Base-by-base conservation (phyloP, 2,329 filamentous ascomycete species). In the Diaporthe vaccinii region DNA sequence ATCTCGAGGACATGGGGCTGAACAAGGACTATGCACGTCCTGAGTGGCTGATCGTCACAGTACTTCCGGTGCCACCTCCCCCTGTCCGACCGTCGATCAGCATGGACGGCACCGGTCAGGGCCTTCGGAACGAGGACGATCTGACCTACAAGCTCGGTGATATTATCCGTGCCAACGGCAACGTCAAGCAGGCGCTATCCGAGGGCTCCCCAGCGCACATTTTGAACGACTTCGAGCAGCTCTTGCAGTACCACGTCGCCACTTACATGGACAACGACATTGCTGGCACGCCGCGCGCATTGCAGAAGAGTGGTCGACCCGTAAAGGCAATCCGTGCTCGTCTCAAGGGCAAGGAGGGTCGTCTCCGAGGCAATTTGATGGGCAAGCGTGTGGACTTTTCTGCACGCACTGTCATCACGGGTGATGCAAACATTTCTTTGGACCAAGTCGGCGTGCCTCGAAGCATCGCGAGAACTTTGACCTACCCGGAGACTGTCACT, bases 201-300 rank as follows among this genome's bases (percentile, higher is more conserved):
- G 95, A 98, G 84, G 97, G 97, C 74, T 96, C 96, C 4, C 95
- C 97, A 0, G 93, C 94, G 78, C 97, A 99, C 84, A 95, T 98
- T 78, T 91, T 95, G 22, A 91, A 92, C 75, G 97, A 99, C 81
- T 98, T 98, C 75, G 95, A 98, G 84, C 92, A 93, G 78, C 87
- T 99, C 44, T 88, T 99, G 51, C 97, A 99, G 82, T 99, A 98
- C 82, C 97, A 99, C 82, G 96, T 99, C 76, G 97, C 97, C 58
- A 99, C 97, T 1, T 98, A 98, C 85, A 99, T 99, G 97, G 97
- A 99, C 85, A 99, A 99, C 81, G 96, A 99, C 83, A 98, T 98
- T 85, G 97, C 97, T 78, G 96, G 96, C 68, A 93, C 97, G 80
- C 97, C 97, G 3, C 95, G 97, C 80, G 96, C 97, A 3, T 89